A percentile compares a stretch with the other conserved stretches of the same genome.
Evolutionary conservation across 805 yeast genomes (phyloP).

Genomic region (Metschnikowia proteae): DNA sequence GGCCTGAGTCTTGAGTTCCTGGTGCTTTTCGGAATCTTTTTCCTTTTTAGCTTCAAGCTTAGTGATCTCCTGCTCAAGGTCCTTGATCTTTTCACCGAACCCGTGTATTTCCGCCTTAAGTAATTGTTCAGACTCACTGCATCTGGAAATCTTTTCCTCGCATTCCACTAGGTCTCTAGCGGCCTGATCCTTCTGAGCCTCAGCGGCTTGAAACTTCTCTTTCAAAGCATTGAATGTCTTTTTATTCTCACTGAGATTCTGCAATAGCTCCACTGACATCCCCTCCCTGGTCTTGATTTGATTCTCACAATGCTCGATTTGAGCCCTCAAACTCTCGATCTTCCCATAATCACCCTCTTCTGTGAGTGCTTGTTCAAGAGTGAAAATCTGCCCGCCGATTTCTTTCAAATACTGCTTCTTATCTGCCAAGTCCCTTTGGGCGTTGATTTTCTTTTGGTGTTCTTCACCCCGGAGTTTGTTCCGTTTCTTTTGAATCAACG

Average conservation of each 20-base stretch:
- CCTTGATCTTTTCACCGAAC: constrained; percentile 24
- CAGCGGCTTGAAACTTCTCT: constrained; percentile 7
- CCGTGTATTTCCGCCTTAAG: constrained; percentile 16
- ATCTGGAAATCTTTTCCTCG: constrained; percentile 7
- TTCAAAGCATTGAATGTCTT: constrained; percentile 3
- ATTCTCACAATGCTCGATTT: constrained; percentile 26
- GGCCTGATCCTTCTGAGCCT: neutral
- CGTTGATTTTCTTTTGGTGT: constrained; percentile 9
- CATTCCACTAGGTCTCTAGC: constrained; percentile 18
- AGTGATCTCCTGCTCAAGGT: constrained; percentile 13
- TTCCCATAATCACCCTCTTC: constrained; percentile 45
- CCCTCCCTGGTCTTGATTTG: constrained; percentile 27
- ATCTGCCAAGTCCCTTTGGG: constrained; percentile 9
- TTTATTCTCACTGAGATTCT: constrained; percentile 9
- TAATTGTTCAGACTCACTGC: constrained; percentile 18
- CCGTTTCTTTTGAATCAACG: constrained; percentile 13
- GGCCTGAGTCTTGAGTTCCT: constrained; percentile 25
- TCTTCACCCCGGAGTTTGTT: constrained; percentile 16
- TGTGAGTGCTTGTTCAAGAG: constrained; percentile 36
- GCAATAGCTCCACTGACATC: constrained; percentile 23
- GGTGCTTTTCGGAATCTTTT: constrained; percentile 13
- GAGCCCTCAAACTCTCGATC: constrained; percentile 34
- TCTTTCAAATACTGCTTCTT: constrained; percentile 14
- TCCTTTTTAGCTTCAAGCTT: constrained; percentile 11
- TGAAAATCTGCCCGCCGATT: constrained; percentile 24